Evolutionary conservation across 495 filamentous ascomycete genomes (phyloP).

Genomic region (Lasiosphaeria miniovina): DNA sequence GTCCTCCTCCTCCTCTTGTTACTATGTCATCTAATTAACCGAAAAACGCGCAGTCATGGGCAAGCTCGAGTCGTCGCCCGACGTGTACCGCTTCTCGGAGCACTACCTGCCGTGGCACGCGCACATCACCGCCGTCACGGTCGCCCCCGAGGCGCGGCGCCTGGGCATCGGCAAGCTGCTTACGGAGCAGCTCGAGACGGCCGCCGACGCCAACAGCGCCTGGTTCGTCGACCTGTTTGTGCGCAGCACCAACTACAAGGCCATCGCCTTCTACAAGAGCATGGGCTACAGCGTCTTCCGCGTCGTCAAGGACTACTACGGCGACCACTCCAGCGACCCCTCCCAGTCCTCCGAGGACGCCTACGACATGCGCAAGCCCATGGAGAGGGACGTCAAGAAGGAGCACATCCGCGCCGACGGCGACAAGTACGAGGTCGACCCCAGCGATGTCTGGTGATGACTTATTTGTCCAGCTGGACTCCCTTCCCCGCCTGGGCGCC

Average conservation of each 20-base stretch:
- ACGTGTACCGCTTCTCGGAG: conserved; percentile 63
- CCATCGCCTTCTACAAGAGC: conserved; percentile 80
- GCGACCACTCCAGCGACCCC: conserved; percentile 66
- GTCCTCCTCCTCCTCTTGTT: conserved; percentile 19
- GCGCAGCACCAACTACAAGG: conserved; percentile 79
- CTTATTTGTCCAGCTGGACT: too few species aligned
- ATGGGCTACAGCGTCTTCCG: conserved; percentile 90
- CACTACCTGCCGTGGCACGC: conserved; percentile 97
- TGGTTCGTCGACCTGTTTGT: conserved; percentile 98
- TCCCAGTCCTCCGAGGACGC: conserved; percentile 70
- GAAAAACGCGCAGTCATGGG: conserved; percentile 71
- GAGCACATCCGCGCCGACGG: conserved; percentile 80
- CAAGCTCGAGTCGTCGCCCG: conserved; percentile 86
- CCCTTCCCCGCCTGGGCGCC: too few species aligned
- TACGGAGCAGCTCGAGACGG: conserved; percentile 73
- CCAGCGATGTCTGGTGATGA: conserved; percentile 76
- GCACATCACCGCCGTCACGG: conserved; percentile 93
- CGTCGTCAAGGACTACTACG: conserved; percentile 84
- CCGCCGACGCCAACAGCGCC: conserved; percentile 73
- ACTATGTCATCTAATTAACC: neutral
- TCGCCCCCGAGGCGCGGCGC: conserved; percentile 80
- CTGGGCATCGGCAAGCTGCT: conserved; percentile 80
- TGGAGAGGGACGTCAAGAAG: conserved; percentile 73
- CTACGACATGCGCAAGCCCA: conserved; percentile 92
- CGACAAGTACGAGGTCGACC: conserved; percentile 73